Evolutionary conservation across 2,329 filamentous ascomycete genomes (phyloP).

Genomic region (Epichloe sp.): DNA sequence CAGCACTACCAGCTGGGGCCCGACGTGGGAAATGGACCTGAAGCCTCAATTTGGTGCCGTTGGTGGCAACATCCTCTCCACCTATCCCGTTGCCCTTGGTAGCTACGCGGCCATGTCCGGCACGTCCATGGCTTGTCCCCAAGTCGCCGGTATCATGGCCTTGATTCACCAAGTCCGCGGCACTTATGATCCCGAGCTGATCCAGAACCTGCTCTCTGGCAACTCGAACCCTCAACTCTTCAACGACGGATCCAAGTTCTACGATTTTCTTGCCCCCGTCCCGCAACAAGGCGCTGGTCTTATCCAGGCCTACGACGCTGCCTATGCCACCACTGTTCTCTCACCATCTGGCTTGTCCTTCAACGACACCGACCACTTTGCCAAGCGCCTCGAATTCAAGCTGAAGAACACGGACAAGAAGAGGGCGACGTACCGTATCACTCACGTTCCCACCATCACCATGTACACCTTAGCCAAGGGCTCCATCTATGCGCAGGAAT

Average conservation of each 20-base stretch:
- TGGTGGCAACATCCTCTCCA: constrained; percentile 45
- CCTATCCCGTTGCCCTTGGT: constrained; percentile 33
- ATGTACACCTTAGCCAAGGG: constrained; percentile 33
- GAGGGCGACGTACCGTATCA: constrained; percentile 37
- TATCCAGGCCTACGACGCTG: constrained; percentile 46
- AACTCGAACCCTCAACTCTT: constrained; percentile 36
- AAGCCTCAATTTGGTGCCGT: constrained; percentile 44
- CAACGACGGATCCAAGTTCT: constrained; percentile 28
- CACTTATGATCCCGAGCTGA: constrained; percentile 34
- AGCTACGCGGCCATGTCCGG: constrained; percentile 40
- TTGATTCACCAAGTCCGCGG: constrained; percentile 38
- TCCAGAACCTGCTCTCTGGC: constrained; percentile 36
- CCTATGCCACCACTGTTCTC: constrained; percentile 38
- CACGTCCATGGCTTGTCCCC: constrained; percentile 48
- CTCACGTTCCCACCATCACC: constrained; percentile 36
- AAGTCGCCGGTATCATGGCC: constrained; percentile 40
- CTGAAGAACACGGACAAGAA: constrained; percentile 40
- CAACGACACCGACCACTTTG: constrained; percentile 49
- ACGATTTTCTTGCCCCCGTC: constrained; percentile 35
- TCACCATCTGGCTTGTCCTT: constrained; percentile 46
- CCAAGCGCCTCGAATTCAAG: constrained; percentile 34
- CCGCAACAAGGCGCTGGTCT: constrained; percentile 48
- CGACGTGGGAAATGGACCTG: constrained; percentile 43
- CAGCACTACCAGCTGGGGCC: constrained; percentile 45
- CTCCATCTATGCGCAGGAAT: constrained; percentile 24